A percentile compares a stretch with the other conserved stretches of the same genome.
Conservation (phyloP, 176 grass and related monocot genomes). For the Urochloa ruziziensis region DNA sequence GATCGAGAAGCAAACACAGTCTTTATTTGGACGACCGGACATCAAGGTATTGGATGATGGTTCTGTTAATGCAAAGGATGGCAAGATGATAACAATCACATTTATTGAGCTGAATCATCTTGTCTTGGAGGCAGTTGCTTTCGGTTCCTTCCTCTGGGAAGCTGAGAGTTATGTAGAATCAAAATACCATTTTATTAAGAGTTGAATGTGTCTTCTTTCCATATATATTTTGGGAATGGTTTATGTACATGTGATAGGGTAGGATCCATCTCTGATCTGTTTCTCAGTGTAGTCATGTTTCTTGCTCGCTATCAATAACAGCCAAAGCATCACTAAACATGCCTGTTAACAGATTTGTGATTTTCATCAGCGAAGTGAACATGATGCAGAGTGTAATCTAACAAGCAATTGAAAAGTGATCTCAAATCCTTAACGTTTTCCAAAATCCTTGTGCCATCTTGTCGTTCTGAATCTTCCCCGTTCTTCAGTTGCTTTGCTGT, state of each 20-base stretch:
- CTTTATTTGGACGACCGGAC: constrained; percentile 88
- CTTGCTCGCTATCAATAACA: constrained; percentile 6
- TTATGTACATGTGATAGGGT: constrained; percentile 31
- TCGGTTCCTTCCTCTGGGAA: constrained; percentile 94
- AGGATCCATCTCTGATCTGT: constrained; percentile 16
- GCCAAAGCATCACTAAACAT: not conserved
- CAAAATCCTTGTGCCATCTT: not conserved
- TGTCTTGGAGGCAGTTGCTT: constrained; percentile 78
- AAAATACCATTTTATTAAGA: constrained; percentile 87
- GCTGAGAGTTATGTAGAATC: constrained; percentile 92
- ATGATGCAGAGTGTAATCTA: not conserved
- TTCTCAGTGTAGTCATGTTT: constrained; percentile 3
- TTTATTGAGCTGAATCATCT: constrained; percentile 77
- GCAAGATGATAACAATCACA: constrained; percentile 70
- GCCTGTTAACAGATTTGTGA: not conserved
- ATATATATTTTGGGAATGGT: constrained; percentile 13
- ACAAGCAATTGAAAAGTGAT: not conserved
- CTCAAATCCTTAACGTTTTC: not conserved
- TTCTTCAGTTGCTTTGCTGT: not conserved
- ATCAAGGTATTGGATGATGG: constrained; percentile 80
- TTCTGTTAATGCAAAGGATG: constrained; percentile 62
- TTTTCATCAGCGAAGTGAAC: not conserved
- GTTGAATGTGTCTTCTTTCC: constrained; percentile 32
- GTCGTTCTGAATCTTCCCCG: not conserved
- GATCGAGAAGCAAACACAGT: constrained; percentile 97